These are phyloP conservation scores for Trichomonascus vanleenenianus DNA, from an alignment of 805 yeast genomes.

Conservation along the genomic window DNA sequence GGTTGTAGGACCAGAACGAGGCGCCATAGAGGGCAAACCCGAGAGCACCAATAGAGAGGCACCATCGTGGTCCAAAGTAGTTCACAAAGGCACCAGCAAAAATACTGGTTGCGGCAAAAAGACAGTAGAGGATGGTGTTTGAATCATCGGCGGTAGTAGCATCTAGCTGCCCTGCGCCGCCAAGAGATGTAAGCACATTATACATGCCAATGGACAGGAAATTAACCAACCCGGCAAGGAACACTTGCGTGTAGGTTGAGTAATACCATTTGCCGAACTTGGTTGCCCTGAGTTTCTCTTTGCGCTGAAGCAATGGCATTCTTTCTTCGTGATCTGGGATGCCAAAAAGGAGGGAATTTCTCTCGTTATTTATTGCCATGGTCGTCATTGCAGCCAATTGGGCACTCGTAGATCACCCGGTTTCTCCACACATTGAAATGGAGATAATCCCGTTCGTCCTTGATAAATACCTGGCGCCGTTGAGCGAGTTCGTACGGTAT, in stretches of 20 bases:
- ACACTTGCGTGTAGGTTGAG: constrained; percentile 9
- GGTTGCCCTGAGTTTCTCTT: too few species aligned
- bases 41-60: constrained; percentile 36
- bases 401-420: too few species aligned
- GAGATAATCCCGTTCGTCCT: too few species aligned
- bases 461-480: too few species aligned
- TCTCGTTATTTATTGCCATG: too few species aligned
- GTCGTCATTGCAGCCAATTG: too few species aligned
- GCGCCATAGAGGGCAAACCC: constrained; percentile 40
- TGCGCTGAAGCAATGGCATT: too few species aligned
- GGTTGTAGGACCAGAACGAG: constrained; percentile 36
- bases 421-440: too few species aligned
- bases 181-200: constrained; percentile 42
- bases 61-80: constrained; percentile 37
- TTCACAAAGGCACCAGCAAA: constrained; percentile 50
- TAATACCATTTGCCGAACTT: not conserved
- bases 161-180: constrained; percentile 34
- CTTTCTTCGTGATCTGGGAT: too few species aligned
- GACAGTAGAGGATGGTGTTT: constrained; percentile 43
- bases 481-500: too few species aligned
- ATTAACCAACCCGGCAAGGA: constrained; percentile 13
- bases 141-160: constrained; percentile 38
- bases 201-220: constrained; percentile 33
- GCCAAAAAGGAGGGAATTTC: too few species aligned
- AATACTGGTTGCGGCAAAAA: constrained; percentile 49